Evolutionary conservation across 2,329 filamentous ascomycete species (phyloP).

Genomic region (Cladobotryum protrusum): DNA sequence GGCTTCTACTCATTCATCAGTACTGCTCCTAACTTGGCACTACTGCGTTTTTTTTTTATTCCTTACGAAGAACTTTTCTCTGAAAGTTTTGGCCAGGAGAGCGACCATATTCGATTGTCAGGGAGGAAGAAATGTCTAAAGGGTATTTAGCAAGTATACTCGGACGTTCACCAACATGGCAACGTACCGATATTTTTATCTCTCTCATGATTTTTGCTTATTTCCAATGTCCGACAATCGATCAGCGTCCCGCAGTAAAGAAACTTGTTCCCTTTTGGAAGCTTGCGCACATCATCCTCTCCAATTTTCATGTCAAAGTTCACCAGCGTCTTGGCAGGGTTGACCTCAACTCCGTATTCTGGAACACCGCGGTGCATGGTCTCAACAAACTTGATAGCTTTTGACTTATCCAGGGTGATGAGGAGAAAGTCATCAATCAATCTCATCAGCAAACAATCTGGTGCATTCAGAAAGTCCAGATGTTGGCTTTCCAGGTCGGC

Average conservation of each 20-base stretch:
- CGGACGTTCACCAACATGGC: too few relatives aligned
- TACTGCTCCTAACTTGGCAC: background rate
- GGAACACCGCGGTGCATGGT: conserved; percentile 75
- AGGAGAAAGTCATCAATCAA: conserved; percentile 92
- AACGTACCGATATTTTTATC: conserved; percentile 41
- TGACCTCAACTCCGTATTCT: conserved; percentile 75
- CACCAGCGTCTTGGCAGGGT: conserved; percentile 69
- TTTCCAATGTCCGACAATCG: conserved; percentile 65
- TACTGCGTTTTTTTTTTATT: background rate
- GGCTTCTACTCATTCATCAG: conserved; percentile 42
- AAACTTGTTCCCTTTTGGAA: conserved; percentile 47
- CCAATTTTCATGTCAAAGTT: conserved; percentile 68
- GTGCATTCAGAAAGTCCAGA: conserved; percentile 56
- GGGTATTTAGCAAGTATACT: background rate
- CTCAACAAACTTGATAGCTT: conserved; percentile 67
- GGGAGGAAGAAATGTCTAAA: conserved; percentile 53
- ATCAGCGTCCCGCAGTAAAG: conserved; percentile 85
- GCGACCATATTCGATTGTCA: conserved; percentile 73
- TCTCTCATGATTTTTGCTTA: conserved; percentile 61
- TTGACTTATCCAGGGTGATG: conserved; percentile 61
- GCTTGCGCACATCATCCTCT: conserved; percentile 44
- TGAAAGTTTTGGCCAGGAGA: conserved; percentile 71
- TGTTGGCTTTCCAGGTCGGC: conserved; percentile 70
- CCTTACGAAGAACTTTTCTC: conserved; percentile 66
- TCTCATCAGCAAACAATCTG: conserved; percentile 64